These are phyloP conservation scores for Antrodiella citrinella DNA, from an alignment of 768 basidiomycete species.

Conservation along the genomic window DNA sequence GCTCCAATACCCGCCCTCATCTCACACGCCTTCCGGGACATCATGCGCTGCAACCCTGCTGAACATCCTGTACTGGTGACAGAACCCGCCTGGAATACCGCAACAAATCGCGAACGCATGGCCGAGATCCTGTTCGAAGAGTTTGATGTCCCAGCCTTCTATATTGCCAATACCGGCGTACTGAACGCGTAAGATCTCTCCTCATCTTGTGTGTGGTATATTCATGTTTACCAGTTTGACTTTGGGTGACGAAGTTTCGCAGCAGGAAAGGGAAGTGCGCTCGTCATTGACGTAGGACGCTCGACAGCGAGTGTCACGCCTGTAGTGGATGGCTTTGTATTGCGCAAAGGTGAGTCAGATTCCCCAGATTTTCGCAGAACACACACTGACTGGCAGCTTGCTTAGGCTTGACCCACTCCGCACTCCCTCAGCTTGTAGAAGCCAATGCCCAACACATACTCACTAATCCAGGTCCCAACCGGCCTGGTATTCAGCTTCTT, in stretches of 20 bases:
- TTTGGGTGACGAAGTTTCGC: conserved; percentile 58
- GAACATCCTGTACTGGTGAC: conserved; percentile 93
- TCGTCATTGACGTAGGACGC: conserved; percentile 92
- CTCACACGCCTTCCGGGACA: conserved; percentile 64
- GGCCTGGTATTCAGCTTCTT: conserved; percentile 57
- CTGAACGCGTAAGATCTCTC: conserved; percentile 69
- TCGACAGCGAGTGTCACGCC: conserved; percentile 87
- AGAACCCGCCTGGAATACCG: conserved; percentile 94
- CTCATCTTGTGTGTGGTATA: background rate
- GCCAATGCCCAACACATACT: conserved; percentile 70
- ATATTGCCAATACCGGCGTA: conserved; percentile 91
- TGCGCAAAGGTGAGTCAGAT: conserved; percentile 69
- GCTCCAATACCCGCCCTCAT: conserved; percentile 63
- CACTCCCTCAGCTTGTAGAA: conserved; percentile 73
- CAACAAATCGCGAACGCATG: conserved; percentile 88
- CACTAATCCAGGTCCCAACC: conserved; percentile 35
- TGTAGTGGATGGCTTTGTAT: conserved; percentile 94
- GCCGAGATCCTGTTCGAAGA: conserved; percentile 98
- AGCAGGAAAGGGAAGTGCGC: conserved; percentile 93
- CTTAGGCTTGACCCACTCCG: conserved; percentile 69
- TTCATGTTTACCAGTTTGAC: background rate
- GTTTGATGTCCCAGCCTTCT: conserved; percentile 90
- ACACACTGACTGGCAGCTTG: background rate
- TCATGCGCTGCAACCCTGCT: conserved; percentile 66
- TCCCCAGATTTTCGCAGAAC: background rate